Evolutionary conservation across 2,329 filamentous ascomycete genomes (phyloP).

Genomic region (Diatrype stigma): DNA sequence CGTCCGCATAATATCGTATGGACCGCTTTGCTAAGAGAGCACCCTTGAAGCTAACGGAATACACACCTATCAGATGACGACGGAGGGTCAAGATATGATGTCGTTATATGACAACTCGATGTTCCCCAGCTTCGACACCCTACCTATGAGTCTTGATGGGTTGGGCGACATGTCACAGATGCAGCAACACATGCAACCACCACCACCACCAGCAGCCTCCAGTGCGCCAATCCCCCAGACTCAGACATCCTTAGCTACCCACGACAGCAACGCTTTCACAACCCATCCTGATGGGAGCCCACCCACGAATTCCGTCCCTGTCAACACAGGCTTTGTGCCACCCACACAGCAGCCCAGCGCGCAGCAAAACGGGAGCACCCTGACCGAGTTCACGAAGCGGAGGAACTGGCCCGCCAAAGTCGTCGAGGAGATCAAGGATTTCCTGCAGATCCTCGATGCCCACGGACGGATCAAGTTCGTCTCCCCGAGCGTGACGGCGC

Average conservation of each 20-base stretch:
- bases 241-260: constrained; percentile 12
- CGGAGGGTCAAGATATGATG: constrained; percentile 24
- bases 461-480: constrained; percentile 80
- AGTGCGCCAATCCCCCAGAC: constrained; percentile 14
- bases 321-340: constrained; percentile 30
- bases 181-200: constrained; percentile 17
- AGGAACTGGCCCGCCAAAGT: constrained; percentile 83
- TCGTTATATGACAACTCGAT: constrained; percentile 23
- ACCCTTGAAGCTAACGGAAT: not conserved
- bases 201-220: constrained; percentile 6
- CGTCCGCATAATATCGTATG: constrained; percentile 7
- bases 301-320: constrained; percentile 12
- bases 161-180: constrained; percentile 19
- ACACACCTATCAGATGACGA: constrained; percentile 18
- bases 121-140: constrained; percentile 21
- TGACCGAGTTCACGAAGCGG: constrained; percentile 58
- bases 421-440: constrained; percentile 83
- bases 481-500: constrained; percentile 69
- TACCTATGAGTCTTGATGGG: constrained; percentile 25
- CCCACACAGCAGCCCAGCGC: constrained; percentile 20
- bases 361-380: constrained; percentile 36
- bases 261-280: constrained; percentile 16
- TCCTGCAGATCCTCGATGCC: constrained; percentile 81
- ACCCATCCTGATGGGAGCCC: constrained; percentile 18
- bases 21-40: not conserved